phyloP scores from a whole-genome alignment of 2,329 filamentous ascomycete species.

The Aspergillus aculeatinus region DNA sequence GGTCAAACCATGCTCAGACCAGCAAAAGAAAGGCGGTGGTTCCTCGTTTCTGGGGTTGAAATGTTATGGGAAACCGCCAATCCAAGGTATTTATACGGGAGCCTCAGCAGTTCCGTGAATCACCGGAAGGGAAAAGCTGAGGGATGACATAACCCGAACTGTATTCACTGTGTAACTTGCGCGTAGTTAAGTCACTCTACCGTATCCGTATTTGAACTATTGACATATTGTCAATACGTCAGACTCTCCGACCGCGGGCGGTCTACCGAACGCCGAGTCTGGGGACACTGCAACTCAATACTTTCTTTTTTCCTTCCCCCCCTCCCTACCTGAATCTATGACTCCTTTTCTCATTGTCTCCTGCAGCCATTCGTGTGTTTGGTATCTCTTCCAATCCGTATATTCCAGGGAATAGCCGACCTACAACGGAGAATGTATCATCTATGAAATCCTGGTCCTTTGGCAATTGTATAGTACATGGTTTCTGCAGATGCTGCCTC shows the following conservation, averaged over 20 bases:
- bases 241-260: neutral
- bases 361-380: too few species aligned
- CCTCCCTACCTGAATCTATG: too few species aligned
- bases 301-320: neutral
- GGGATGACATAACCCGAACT: neutral
- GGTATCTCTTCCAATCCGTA: too few species aligned
- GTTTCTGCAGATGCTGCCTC: neutral
- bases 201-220: too few species aligned
- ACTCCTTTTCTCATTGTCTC: too few species aligned
- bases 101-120: neutral
- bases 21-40: neutral
- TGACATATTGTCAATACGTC: neutral
- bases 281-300: neutral
- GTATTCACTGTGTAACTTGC: neutral
- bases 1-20: conserved; percentile 4
- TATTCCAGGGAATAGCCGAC: too few species aligned
- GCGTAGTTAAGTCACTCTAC: too few species aligned
- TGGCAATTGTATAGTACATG: neutral
- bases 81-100: neutral
- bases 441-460: neutral
- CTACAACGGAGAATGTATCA: neutral
- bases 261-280: neutral
- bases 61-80: neutral
- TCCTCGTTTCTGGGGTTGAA: neutral
- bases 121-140: neutral